Evolutionary conservation across 192 early-diverging fungal genomes (phyloP).

Genomic region (Diversispora eburnea): DNA sequence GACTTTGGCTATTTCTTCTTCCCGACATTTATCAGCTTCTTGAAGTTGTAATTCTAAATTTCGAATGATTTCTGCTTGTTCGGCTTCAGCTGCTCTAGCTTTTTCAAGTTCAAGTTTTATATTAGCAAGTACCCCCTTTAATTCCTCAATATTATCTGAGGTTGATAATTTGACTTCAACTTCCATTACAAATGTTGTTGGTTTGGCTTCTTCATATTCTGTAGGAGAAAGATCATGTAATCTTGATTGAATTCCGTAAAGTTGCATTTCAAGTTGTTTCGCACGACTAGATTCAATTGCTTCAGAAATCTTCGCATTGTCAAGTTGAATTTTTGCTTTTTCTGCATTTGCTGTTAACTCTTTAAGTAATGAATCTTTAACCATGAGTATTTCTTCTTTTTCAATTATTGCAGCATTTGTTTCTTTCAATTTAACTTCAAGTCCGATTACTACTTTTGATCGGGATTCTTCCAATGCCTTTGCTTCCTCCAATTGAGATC

Average conservation of each 20-base stretch:
- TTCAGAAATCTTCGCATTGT: background rate
- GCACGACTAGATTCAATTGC: background rate
- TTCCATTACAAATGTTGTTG: background rate
- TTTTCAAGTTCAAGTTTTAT: background rate
- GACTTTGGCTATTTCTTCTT: background rate
- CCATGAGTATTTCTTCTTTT: constrained; percentile 13
- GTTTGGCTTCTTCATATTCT: too few species aligned
- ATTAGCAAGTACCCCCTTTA: background rate
- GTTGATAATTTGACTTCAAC: background rate
- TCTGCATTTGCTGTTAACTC: background rate
- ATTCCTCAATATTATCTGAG: background rate
- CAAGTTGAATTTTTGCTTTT: background rate
- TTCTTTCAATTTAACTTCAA: constrained; percentile 6
- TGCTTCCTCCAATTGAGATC: constrained; percentile 1
- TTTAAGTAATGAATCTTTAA: background rate
- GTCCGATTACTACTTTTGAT: background rate
- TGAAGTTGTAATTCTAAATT: background rate
- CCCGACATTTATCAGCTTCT: background rate
- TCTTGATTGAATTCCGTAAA: background rate
- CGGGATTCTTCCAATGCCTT: background rate
- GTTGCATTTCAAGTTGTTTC: constrained; percentile 1
- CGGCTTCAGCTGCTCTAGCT: background rate
- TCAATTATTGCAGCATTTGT: background rate
- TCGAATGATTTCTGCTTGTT: background rate
- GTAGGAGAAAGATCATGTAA: background rate